Conservation (phyloP, 1,139 yeast species). For the Candida sp. region DNA sequence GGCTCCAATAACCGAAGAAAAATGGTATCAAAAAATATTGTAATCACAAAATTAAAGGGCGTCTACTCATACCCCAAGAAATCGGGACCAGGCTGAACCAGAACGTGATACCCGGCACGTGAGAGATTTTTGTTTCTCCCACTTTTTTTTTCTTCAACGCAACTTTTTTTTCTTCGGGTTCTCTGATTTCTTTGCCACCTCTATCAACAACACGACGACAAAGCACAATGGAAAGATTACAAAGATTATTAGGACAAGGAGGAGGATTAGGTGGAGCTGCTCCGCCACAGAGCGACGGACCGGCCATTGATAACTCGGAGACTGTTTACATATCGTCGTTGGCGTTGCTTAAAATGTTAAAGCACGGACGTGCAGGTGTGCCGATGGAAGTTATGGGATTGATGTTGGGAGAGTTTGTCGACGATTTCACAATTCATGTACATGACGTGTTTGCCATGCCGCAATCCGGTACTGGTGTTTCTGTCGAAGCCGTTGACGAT, state of each 20-base stretch:
- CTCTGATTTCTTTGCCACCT: conserved; percentile 1
- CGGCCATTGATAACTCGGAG: conserved; percentile 93
- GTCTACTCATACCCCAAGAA: not conserved
- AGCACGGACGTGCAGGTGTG: conserved; percentile 99
- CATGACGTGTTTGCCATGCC: conserved; percentile 99
- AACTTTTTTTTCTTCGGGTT: not conserved
- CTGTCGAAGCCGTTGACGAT: conserved; percentile 99
- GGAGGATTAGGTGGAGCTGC: conserved; percentile 61
- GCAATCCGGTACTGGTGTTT: conserved; percentile 97
- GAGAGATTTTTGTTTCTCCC: not conserved
- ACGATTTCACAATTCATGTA: conserved; percentile 96
- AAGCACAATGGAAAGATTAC: conserved; percentile 68
- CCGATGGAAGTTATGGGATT: conserved; percentile 99
- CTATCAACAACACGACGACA: conserved; percentile 6
- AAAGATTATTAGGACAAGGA: conserved; percentile 67
- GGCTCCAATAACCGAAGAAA: not conserved
- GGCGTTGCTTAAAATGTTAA: conserved; percentile 94
- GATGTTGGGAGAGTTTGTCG: conserved; percentile 98
- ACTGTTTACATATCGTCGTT: conserved; percentile 96
- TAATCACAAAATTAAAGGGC: not conserved
- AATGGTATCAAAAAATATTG: not conserved
- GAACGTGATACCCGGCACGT: not conserved
- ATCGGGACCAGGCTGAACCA: not conserved
- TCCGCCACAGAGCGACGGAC: conserved; percentile 65
- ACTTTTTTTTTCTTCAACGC: not conserved